A percentile compares a stretch with the other conserved stretches of the same genome.
phyloP scores from a whole-genome alignment of 257 asterid species.

The Solanum infundibuliforme region DNA sequence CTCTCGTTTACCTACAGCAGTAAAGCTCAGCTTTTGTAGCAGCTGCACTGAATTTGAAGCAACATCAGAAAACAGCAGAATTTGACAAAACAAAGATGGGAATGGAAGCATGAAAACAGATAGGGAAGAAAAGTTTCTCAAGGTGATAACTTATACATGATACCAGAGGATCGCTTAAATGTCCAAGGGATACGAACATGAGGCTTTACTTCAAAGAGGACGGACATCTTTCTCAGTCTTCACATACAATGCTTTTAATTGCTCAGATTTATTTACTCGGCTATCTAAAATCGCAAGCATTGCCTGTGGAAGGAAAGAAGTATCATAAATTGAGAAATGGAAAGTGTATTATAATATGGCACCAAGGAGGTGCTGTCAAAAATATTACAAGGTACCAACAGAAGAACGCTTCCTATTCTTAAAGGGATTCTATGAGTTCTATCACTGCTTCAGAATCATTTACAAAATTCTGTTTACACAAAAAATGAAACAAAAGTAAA shows the following conservation, averaged over 20 bases:
- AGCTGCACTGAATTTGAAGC: slow-evolving; percentile 52
- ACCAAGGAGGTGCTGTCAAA: not conserved
- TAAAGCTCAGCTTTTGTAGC: slow-evolving; percentile 58
- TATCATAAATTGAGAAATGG: not conserved
- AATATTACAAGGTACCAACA: not conserved
- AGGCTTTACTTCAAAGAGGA: slow-evolving; percentile 72
- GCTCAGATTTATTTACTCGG: slow-evolving; percentile 62
- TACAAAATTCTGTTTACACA: not conserved
- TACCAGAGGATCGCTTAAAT: slow-evolving; percentile 61
- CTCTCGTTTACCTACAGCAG: slow-evolving; percentile 59
- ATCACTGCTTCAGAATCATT: not conserved
- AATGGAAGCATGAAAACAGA: not conserved
- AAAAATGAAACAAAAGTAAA: not conserved
- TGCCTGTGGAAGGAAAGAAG: slow-evolving; percentile 25
- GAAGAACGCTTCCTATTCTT: not conserved
- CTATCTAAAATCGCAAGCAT: slow-evolving; percentile 71
- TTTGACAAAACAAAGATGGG: not conserved
- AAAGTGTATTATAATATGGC: not conserved
- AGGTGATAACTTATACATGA: slow-evolving; percentile 53
- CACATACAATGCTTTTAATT: slow-evolving; percentile 72
- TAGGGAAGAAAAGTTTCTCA: not conserved
- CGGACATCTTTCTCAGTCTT: slow-evolving; percentile 63
- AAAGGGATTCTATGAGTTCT: not conserved
- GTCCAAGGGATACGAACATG: slow-evolving; percentile 86
- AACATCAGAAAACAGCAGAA: not conserved